A percentile compares a stretch with the other conserved stretches of the same genome.
Evolutionary conservation across 2,329 filamentous ascomycete species (phyloP).

Genomic region (Cordyceps tenuipes): DNA sequence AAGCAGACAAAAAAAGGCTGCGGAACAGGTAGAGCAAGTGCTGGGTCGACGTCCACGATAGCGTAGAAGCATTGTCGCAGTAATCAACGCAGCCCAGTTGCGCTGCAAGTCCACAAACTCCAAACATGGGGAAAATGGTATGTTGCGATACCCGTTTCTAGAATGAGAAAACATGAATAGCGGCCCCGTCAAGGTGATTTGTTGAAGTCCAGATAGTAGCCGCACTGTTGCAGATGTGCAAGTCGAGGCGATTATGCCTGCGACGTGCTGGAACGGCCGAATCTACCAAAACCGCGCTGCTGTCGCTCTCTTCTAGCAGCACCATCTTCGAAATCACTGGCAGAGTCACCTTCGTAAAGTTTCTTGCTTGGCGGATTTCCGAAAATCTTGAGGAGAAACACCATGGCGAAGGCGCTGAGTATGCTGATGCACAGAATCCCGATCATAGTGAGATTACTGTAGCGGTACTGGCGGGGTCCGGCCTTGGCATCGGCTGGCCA

Average conservation of each 20-base stretch:
- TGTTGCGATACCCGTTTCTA: constrained; percentile 28
- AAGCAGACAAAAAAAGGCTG: constrained; percentile 15
- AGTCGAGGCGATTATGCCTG: constrained; percentile 17
- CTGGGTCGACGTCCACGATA: constrained; percentile 28
- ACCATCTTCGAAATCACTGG: constrained; percentile 46
- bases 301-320: constrained; percentile 50
- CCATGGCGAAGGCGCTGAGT: constrained; percentile 60
- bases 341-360: constrained; percentile 30
- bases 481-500: constrained; percentile 69
- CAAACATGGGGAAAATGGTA: constrained; percentile 18
- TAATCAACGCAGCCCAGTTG: constrained; percentile 1
- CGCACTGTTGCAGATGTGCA: no score
- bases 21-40: neutral
- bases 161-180: constrained; percentile 11
- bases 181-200: constrained; percentile 14
- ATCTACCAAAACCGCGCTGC: constrained; percentile 48
- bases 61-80: constrained; percentile 46
- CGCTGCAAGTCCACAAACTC: neutral
- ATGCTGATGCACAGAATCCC: constrained; percentile 77
- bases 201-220: constrained; percentile 23
- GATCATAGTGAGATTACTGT: constrained; percentile 82
- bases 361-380: constrained; percentile 45
- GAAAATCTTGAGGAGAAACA: constrained; percentile 51
- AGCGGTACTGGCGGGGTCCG: constrained; percentile 64
- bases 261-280: constrained; percentile 25